These are phyloP conservation scores for Boletus pseudo-olivaceus DNA, from an alignment of 768 basidiomycete genomes.

Conservation along the genomic window DNA sequence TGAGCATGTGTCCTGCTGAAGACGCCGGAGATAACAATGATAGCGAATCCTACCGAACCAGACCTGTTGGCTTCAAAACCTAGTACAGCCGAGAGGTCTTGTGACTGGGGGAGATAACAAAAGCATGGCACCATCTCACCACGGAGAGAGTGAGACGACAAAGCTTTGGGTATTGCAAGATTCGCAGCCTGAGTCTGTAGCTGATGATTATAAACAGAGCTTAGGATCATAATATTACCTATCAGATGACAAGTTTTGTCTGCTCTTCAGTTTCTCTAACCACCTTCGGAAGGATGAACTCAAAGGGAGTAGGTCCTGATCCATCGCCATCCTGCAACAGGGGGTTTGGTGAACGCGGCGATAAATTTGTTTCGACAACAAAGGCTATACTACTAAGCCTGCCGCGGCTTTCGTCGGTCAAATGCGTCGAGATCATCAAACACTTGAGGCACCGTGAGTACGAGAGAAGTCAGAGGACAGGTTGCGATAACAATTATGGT, in stretches of 20 bases:
- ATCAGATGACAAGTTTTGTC: no score
- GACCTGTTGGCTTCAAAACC: not conserved
- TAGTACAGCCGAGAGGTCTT: not conserved
- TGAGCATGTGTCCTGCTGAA: constrained; percentile 1
- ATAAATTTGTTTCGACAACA: not conserved
- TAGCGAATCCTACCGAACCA: not conserved
- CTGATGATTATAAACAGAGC: not conserved
- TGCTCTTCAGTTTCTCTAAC: not conserved
- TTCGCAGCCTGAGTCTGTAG: not conserved
- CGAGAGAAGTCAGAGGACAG: no score
- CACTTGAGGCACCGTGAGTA: no score
- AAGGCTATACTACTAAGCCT: no score
- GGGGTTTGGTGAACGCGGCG: not conserved
- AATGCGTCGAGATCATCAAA: no score
- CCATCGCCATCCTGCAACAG: not conserved
- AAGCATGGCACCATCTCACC: not conserved
- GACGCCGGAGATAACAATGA: constrained; percentile 14
- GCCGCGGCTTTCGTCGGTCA: not conserved
- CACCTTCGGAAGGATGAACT: not conserved
- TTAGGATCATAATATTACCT: not conserved
- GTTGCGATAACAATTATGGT: no score
- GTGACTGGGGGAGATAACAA: not conserved
- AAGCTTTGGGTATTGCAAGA: not conserved
- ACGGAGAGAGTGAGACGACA: not conserved
- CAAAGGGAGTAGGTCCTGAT: not conserved